Evolutionary conservation across 192 early-diverging fungal genomes (phyloP).

Genomic region (Coemansia sp.): DNA sequence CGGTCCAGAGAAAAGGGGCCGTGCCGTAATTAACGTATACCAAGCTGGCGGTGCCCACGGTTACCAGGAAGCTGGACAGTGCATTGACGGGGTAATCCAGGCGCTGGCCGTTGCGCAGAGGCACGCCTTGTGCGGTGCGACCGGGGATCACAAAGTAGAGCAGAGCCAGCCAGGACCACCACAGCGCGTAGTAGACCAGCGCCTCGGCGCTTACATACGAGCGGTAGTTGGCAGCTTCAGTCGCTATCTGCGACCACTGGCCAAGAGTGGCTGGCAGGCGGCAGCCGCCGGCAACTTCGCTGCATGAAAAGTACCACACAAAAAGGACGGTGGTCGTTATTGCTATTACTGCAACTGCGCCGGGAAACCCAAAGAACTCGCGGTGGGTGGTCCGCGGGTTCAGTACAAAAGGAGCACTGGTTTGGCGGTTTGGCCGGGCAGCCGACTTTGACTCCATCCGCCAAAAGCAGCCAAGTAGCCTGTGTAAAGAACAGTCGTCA

Average conservation of each 20-base stretch:
- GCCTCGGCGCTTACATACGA: slow-evolving; percentile 45
- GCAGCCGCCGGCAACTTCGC: slow-evolving; percentile 49
- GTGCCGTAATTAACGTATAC: slow-evolving; percentile 52
- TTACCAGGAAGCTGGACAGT: slow-evolving; percentile 58
- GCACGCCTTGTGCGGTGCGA: slow-evolving; percentile 57
- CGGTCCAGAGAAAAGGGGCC: slow-evolving; percentile 71
- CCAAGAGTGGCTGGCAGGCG: slow-evolving; percentile 32
- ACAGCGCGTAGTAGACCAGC: slow-evolving; percentile 54
- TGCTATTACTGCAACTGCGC: slow-evolving; percentile 56
- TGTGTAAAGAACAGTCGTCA: too few species aligned
- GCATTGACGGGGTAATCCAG: slow-evolving; percentile 86
- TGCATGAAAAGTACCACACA: slow-evolving; percentile 50
- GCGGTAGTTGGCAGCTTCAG: slow-evolving; percentile 41
- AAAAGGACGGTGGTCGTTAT: slow-evolving; percentile 40
- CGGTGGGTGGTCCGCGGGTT: slow-evolving; percentile 68
- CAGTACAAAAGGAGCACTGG: too few species aligned
- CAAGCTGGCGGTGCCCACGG: slow-evolving; percentile 39
- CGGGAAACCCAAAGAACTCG: slow-evolving; percentile 76
- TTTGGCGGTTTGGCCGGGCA: too few species aligned
- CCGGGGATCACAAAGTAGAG: slow-evolving; percentile 71
- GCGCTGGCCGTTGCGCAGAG: slow-evolving; percentile 64
- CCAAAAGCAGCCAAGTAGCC: too few species aligned
- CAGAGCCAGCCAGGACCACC: slow-evolving; percentile 66
- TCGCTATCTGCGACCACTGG: slow-evolving; percentile 29
- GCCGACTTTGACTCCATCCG: slow-evolving; percentile 1